These are phyloP conservation scores for Lactarius evosmus DNA, from an alignment of 768 basidiomycete species.

Conservation along the genomic window DNA sequence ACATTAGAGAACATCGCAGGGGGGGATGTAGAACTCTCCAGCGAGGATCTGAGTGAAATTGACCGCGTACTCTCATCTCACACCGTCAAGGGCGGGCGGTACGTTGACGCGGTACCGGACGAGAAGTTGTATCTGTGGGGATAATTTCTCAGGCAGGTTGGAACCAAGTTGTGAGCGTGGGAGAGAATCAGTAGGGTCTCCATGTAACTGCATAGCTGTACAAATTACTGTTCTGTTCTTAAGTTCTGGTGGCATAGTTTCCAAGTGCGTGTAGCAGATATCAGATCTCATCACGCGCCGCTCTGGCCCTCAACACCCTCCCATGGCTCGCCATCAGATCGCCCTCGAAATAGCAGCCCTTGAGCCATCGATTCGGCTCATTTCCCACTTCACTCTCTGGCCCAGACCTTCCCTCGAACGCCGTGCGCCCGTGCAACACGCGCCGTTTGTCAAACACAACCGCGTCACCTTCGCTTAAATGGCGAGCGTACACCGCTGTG, in stretches of 20 bases:
- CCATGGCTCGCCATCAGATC: conserved; percentile 61
- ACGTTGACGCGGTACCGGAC: conserved; percentile 30
- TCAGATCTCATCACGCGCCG: conserved; percentile 14
- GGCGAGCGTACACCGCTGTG: conserved; percentile 54
- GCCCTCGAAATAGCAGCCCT: conserved; percentile 79
- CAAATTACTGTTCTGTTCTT: neutral
- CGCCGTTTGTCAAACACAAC: conserved; percentile 92
- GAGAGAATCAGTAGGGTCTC: neutral
- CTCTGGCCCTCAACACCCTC: conserved; percentile 43
- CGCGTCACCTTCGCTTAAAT: conserved; percentile 76
- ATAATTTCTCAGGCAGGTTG: conserved; percentile 23
- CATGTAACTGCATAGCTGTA: neutral
- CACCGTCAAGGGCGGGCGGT: conserved; percentile 42
- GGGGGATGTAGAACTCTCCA: conserved; percentile 37
- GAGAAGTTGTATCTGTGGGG: conserved; percentile 36
- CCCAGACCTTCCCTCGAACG: conserved; percentile 48
- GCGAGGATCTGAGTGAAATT: conserved; percentile 41
- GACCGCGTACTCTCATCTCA: conserved; percentile 36
- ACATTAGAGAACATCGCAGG: conserved; percentile 44
- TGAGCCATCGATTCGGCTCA: conserved; percentile 75
- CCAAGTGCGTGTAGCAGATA: neutral
- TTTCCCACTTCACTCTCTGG: conserved; percentile 34
- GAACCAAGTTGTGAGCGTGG: neutral
- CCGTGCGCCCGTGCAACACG: conserved; percentile 81
- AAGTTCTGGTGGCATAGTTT: too few relatives aligned